Conservation (phyloP, 768 basidiomycete genomes). For the Tulasnella sp. region DNA sequence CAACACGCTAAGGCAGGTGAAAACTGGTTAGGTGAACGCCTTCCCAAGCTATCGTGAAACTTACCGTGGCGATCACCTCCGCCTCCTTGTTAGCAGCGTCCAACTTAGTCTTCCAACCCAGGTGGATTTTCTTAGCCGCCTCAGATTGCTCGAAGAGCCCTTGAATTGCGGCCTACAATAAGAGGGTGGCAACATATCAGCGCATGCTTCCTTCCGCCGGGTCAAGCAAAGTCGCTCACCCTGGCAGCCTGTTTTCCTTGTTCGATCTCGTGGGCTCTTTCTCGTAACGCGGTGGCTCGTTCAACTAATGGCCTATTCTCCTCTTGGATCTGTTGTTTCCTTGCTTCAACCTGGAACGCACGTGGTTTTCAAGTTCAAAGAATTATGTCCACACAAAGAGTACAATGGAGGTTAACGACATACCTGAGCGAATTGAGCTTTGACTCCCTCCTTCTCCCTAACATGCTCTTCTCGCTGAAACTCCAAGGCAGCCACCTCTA, state of each 20-base stretch:
- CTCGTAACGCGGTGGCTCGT: constrained; percentile 38
- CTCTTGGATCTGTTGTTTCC: constrained; percentile 40
- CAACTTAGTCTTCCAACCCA: too few species aligned
- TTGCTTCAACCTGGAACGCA: constrained; percentile 20
- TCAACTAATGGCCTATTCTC: constrained; percentile 35
- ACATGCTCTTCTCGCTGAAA: constrained; percentile 41
- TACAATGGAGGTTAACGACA: neutral
- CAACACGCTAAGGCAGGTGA: neutral
- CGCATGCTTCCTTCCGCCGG: too few species aligned
- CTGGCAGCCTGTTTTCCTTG: constrained; percentile 33
- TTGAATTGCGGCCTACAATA: constrained; percentile 39
- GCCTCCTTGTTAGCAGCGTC: too few species aligned
- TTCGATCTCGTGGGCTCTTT: constrained; percentile 43
- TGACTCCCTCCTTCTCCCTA: constrained; percentile 36
- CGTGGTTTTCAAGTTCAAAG: neutral
- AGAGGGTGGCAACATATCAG: too few species aligned
- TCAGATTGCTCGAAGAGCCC: constrained; percentile 41
- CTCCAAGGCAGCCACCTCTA: constrained; percentile 50
- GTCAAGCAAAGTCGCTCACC: too few species aligned
- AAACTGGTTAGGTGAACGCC: too few species aligned
- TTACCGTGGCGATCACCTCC: too few species aligned
- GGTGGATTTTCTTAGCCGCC: constrained; percentile 34
- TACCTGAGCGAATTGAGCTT: constrained; percentile 21
- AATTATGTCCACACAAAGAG: neutral
- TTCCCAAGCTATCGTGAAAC: neutral